Conservation (phyloP, 2,329 filamentous ascomycete genomes). For the Chaetomiaceae sp. region DNA sequence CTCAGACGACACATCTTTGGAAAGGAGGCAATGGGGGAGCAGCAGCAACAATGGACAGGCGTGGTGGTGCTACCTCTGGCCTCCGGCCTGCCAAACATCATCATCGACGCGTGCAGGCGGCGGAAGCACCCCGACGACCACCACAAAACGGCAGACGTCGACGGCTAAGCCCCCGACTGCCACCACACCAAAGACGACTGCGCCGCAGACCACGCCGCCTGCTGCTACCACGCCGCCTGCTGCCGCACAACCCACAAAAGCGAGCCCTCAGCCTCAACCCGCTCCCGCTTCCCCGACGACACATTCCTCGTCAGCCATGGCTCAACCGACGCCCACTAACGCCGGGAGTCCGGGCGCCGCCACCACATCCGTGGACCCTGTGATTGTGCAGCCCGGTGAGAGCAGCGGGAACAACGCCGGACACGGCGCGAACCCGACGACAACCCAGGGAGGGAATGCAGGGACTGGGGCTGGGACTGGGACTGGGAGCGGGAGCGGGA, state of each 20-base stretch:
- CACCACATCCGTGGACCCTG: neutral
- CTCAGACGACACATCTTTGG: neutral
- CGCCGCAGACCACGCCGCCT: neutral
- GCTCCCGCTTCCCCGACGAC: neutral
- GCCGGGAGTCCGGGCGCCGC: neutral
- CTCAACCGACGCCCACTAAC: neutral
- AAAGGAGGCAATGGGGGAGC: neutral
- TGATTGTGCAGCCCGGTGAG: neutral
- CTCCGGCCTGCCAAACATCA: neutral
- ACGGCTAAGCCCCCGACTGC: neutral
- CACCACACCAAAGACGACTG: neutral
- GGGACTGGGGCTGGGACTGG: neutral
- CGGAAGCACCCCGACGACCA: neutral
- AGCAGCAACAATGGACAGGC: neutral
- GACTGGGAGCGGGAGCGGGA: neutral
- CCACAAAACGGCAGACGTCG: neutral
- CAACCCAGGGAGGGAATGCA: neutral
- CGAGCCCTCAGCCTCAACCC: neutral
- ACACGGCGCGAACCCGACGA: neutral
- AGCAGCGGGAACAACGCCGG: neutral
- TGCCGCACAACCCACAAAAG: neutral
- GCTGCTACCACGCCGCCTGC: conserved; percentile 4
- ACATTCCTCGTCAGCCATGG: neutral
- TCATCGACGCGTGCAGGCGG: neutral
- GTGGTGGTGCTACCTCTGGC: conserved; percentile 1